Conservation (phyloP, 2,329 filamentous ascomycete species). For the Setomelanomma holmii region DNA sequence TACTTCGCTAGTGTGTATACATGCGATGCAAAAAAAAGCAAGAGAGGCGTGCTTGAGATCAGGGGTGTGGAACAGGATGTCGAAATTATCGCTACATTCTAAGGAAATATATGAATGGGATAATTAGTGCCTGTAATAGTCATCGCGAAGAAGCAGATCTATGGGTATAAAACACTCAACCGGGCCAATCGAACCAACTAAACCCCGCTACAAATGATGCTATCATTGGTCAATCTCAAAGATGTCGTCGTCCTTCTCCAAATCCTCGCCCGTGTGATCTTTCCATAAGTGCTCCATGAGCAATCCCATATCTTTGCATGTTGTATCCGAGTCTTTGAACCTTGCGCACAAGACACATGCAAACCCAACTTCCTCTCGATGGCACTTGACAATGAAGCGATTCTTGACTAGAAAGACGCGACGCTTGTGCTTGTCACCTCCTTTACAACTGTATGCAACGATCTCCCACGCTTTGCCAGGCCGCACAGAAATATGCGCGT, state of each 20-base stretch:
- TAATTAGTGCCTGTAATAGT: neutral
- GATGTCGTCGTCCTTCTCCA: conserved; percentile 38
- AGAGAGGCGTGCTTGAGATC: conserved; percentile 14
- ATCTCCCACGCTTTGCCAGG: conserved; percentile 42
- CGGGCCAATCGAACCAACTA: neutral
- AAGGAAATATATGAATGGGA: neutral
- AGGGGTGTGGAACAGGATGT: conserved; percentile 11
- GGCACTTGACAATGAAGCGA: conserved; percentile 42
- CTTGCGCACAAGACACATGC: conserved; percentile 40
- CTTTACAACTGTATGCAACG: conserved; percentile 14
- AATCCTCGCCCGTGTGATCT: conserved; percentile 36
- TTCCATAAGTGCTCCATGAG: conserved; percentile 45
- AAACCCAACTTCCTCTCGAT: conserved; percentile 36
- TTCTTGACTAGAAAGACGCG: conserved; percentile 34
- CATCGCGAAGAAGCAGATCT: neutral
- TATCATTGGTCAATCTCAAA: conserved; percentile 15
- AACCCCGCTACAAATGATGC: neutral
- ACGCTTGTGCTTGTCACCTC: conserved; percentile 9
- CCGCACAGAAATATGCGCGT: conserved; percentile 23
- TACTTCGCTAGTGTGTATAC: conserved; percentile 38
- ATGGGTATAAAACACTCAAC: neutral
- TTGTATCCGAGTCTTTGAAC: conserved; percentile 34
- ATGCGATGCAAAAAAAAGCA: conserved; percentile 24
- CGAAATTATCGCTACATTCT: conserved; percentile 24
- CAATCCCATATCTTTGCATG: conserved; percentile 28